Conservation (phyloP, 2,329 filamentous ascomycete genomes). For the Penicillium fuscoglaucum region DNA sequence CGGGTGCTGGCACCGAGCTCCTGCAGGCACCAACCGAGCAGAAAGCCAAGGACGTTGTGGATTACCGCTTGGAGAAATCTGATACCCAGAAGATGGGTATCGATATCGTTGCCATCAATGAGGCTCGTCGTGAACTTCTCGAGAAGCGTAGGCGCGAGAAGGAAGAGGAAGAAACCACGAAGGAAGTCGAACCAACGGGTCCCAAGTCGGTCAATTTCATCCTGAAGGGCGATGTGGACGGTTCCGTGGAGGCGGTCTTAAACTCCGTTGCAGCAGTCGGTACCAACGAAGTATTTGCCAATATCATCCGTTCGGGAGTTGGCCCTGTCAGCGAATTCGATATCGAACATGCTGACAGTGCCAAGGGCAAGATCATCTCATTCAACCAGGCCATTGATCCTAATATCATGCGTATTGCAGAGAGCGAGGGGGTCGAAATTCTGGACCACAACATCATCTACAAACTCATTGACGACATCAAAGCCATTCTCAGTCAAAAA, state of each 20-base stretch:
- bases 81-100: conserved; percentile 65
- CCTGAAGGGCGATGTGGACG: conserved; percentile 88
- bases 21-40: conserved; percentile 79
- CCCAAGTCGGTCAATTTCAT: conserved; percentile 72
- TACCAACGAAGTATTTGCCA: conserved; percentile 77
- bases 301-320: conserved; percentile 73
- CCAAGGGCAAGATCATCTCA: conserved; percentile 74
- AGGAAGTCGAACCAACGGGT: conserved; percentile 44
- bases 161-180: conserved; percentile 36
- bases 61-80: conserved; percentile 70
- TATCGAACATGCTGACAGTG: conserved; percentile 78
- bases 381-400: conserved; percentile 76
- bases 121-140: conserved; percentile 62
- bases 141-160: conserved; percentile 46
- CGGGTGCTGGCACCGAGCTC: conserved; percentile 81
- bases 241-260: conserved; percentile 87
- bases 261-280: conserved; percentile 75
- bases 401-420: conserved; percentile 68
- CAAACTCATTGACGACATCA: conserved; percentile 52
- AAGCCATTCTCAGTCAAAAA: conserved; percentile 64
- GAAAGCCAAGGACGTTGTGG: conserved; percentile 73
- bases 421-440: conserved; percentile 70
- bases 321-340: conserved; percentile 83
- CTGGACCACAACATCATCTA: conserved; percentile 73
- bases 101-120: conserved; percentile 77